Evolutionary conservation across 2,329 filamentous ascomycete species (phyloP), one percentile per base, ranked within the genome.

Genomic region (Colletotrichum sp.): DNA sequence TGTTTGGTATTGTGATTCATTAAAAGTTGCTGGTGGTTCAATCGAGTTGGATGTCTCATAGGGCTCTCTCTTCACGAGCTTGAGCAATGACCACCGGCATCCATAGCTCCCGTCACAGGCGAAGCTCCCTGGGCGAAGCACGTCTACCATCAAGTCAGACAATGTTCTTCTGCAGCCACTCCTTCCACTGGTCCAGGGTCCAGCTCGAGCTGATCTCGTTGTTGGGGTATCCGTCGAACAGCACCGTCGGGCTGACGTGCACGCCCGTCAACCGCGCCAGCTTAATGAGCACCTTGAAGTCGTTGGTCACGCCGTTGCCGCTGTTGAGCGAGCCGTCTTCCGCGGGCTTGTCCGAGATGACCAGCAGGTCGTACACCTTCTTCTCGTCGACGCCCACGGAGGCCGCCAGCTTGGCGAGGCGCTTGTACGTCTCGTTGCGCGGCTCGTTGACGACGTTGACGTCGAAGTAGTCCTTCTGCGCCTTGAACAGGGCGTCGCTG

Each of bases 201-300:
- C 96, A 98, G 28, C 93, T 90, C 74, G 94, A 96, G 78, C 93
- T 94, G 79, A 98, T 94, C 67, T 94, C 92, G 78, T 91, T 92
- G 81, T 95, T 94, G 66, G 98, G 93, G 28, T 98, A 91, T 0
- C 96, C 96, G 85, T 99, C 93, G 84, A 98, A 96, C 66, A 98
- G 89, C 24, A 96, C 95, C 0, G 96, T 98, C 3, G 96, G 96
- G 57, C 95, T 96, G 55, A 98, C 95, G 87, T 99, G 96, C 59
- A 98, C 92, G 15, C 96, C 94, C 10, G 95, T 90, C 79, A 97
- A 86, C 59, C 96, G 89, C 80, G 95, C 91, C 84, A 93, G 93
- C 90, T 96, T 98, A 77, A 96, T 92, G 81, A 96, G 87, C 65
- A 95, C 85, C 89, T 98, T 98, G 71, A 98, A 85, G 84, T 98